Evolutionary conservation across 148 eudicot species (phyloP), one percentile per base, ranked within the genome.

Genomic region (Amaranthus cruentus): DNA sequence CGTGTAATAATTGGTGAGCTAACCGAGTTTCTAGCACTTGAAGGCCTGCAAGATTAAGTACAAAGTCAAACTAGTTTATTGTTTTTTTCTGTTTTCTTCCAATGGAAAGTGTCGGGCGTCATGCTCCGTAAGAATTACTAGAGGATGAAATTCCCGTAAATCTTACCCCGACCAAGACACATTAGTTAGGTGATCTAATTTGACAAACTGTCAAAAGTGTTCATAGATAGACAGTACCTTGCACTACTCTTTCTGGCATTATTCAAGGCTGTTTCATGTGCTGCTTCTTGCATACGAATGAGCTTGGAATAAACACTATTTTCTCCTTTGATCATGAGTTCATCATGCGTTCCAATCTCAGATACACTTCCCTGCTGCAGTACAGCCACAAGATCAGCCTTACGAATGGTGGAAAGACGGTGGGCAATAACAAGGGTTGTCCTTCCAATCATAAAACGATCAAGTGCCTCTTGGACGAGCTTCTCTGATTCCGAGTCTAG

Each of bases 361-460:
- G 85, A 77, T 8, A 96, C 99, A 65, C 88, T 86, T 50, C 97
- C 99, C 69, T 92, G 94, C 69, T 92, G 96, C 50, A 92, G 85
- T 7, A 90, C 96, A 68, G 92, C 95, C 61, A 96, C 97, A 65
- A 92, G 91, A 76, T 96, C 99, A 15, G 97, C 97, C 82, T 92
- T 92, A 11, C 95, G 86, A 64, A 96, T 90, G 73, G 99, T 96
- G 57, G 99, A 96, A 56, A 96, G 92, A 43, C 99, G 92, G 78
- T 96, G 99, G 38, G 99, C 99, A 71, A 96, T 96, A 56, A 96
- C 99, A 10, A 96, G 92, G 55, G 99, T 92, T 42, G 99, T 96
- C 73, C 99, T 79, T 46, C 99, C 99, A 43, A 92, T 96, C 97
- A 92, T 92, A 81, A 96, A 92, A 18, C 97, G 90, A 64, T 96